Evolutionary conservation across 176 grass and related monocot species (phyloP), one percentile per base, ranked within the genome.

Genomic region (Secale cereale): DNA sequence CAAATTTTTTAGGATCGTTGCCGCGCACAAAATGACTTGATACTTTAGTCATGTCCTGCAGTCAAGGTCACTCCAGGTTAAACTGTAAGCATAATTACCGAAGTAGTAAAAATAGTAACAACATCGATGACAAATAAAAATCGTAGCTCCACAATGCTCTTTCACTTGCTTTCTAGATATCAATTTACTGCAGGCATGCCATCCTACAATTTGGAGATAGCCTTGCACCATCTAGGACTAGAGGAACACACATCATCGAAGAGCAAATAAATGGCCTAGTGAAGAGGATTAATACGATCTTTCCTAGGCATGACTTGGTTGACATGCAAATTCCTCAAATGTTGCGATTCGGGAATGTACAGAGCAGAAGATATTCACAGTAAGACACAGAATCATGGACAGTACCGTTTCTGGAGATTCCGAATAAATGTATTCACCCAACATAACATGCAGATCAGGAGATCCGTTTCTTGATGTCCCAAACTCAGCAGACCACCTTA

Each of bases 371-470:
- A 70, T 60, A 82, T 77, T 19, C 31, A 79, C 32, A 72, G 56
- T 63, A 17, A 83, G 84, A 45, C 80, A 74, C 70, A 43, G 69
- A 90, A 63, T 61, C 59, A 32, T 30, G 32, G 69, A 65, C 60
- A 94, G 86, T 95, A 98, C 97, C 89, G 89, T 86, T 68, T 98
- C 97, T 86, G 93, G 93, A 82, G 93, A 94, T 91, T 98, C 93
- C 26, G 88, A 92, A 89, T 92, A 98, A 65, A 98, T 78, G 65
- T 92, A 98, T 84, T 98, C 97, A 36, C 91, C 93, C 82, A 98
- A 86, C 97, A 98, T 95, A 74, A 89, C 97, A 76, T 98, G 93
- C 45, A 98, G 75, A 65, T 92, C 87, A 78, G 96, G 96, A 83
- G 91, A 90, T 83, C 97, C 93, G 87, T 70, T 88, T 86, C 77